Evolutionary conservation across 768 basidiomycete genomes (phyloP).

Genomic region (Phanerodontia chrysosporium): DNA sequence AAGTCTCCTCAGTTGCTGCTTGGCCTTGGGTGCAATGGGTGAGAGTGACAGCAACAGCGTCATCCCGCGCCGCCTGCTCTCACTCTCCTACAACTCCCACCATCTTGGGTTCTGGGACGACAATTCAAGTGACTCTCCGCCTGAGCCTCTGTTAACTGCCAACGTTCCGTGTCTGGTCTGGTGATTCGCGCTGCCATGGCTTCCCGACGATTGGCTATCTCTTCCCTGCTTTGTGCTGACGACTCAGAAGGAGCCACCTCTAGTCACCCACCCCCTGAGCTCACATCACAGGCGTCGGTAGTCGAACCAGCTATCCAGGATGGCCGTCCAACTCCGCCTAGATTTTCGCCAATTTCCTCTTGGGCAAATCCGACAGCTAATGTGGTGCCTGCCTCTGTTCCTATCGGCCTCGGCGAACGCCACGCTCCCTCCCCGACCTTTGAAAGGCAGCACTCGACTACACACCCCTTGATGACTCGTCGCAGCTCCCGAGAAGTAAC

Average conservation of each 20-base stretch:
- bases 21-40: not conserved
- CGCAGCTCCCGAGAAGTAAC: conserved; percentile 11
- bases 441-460: not conserved
- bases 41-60: not conserved
- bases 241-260: conserved; percentile 19
- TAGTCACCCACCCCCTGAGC: conserved; percentile 1
- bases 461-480: not conserved
- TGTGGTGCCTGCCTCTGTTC: conserved; percentile 19
- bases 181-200: conserved; percentile 39
- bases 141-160: not conserved
- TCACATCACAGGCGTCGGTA: not conserved
- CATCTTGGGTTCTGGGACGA: not conserved
- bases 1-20: not conserved
- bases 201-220: conserved; percentile 70
- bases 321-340: not conserved
- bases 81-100: conserved; percentile 8
- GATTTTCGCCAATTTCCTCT: not conserved
- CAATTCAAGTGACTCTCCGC: not conserved
- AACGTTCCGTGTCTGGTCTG: not conserved
- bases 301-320: not conserved
- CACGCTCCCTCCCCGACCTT: conserved; percentile 19
- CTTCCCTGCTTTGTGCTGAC: conserved; percentile 66
- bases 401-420: conserved; percentile 5
- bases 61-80: conserved; percentile 1
- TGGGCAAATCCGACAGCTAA: not conserved